These are phyloP conservation scores for Chaetomium cochliodes DNA, from an alignment of 495 filamentous ascomycete genomes.

Conservation along the genomic window DNA sequence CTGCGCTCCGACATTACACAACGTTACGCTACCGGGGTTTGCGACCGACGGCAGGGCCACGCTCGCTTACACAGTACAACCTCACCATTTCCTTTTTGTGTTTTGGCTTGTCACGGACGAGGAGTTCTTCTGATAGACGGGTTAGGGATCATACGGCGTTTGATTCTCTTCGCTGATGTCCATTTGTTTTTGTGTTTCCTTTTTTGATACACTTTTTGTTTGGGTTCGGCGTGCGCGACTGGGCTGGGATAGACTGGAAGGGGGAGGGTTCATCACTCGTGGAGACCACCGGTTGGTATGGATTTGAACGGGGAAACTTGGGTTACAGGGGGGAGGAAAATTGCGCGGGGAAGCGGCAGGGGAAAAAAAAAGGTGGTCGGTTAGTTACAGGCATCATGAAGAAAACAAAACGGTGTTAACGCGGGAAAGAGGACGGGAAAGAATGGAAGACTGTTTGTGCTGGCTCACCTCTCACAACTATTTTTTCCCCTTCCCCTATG, in stretches of 20 bases:
- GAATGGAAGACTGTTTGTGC: constrained; percentile 7
- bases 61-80: constrained; percentile 8
- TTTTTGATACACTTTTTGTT: constrained; percentile 12
- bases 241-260: constrained; percentile 10
- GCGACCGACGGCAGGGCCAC: constrained; percentile 13
- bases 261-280: neutral
- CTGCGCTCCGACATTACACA: constrained; percentile 2
- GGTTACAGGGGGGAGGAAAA: neutral
- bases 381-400: constrained; percentile 12
- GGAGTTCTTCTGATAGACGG: constrained; percentile 15
- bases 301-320: neutral
- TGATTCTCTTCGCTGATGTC: neutral
- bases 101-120: constrained; percentile 1
- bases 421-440: neutral
- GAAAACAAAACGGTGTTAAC: neutral
- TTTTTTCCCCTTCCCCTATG: neutral
- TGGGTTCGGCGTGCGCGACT: neutral
- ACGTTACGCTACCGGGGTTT: constrained; percentile 3
- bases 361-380: constrained; percentile 5
- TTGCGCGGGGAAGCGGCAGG: constrained; percentile 3
- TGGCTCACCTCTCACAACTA: constrained; percentile 9
- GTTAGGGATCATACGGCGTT: neutral
- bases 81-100: constrained; percentile 12
- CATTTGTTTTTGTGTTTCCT: neutral
- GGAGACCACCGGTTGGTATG: constrained; percentile 6